Evolutionary conservation across 1,284 basidiomycete species (phyloP), one percentile per base, ranked within the genome.

Genomic region (Leccinum holopus): DNA sequence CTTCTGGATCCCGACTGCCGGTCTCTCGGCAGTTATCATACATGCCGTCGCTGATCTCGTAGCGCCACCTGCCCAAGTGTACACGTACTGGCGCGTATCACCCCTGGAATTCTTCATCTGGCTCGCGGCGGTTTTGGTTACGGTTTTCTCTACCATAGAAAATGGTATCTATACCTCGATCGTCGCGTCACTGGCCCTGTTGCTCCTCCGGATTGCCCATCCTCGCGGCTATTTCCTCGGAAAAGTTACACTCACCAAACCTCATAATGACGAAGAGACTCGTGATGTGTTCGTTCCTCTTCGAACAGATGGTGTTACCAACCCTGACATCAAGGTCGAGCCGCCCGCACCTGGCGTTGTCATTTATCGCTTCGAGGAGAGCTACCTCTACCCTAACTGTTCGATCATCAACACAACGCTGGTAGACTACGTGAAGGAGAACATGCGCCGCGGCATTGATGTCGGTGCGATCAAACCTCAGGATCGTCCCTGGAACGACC

Each of bases 401-500:
- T 91, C 91, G 2, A 79, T 86, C 65, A 80, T 92, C 73, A 95
- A 95, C 75, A 84, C 87, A 57, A 80, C 83, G 1, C 80, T 98
- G 41, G 90, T 95, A 52, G 90, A 92, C 66, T 82, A 94, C 68
- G 93, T 94, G 69, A 96, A 92, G 78, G 78, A 78, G 64, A 80
- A 87, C 68, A 94, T 90, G 66, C 84, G 87, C 21, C 85, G 95
- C 41, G 94, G 94, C 18, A 83, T 82, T 68, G 91, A 94, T 74
- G 82, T 92, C 77, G 82, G 82, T 61, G 73, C 78, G 30, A 80
- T 92, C 67, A 82, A 75, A 60, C 76, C 85, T 55, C 81, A 84
- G 67, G 95, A 98, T 73, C 86, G 97, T 55, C 87, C 94, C 3
- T 99, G 97, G 97, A 99, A 99, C 75, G 95, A 97, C 72, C 91